Evolutionary conservation across 2,329 filamentous ascomycete genomes (phyloP), one percentile per base, ranked within the genome.

Genomic region (Scedosporium minutisporum): DNA sequence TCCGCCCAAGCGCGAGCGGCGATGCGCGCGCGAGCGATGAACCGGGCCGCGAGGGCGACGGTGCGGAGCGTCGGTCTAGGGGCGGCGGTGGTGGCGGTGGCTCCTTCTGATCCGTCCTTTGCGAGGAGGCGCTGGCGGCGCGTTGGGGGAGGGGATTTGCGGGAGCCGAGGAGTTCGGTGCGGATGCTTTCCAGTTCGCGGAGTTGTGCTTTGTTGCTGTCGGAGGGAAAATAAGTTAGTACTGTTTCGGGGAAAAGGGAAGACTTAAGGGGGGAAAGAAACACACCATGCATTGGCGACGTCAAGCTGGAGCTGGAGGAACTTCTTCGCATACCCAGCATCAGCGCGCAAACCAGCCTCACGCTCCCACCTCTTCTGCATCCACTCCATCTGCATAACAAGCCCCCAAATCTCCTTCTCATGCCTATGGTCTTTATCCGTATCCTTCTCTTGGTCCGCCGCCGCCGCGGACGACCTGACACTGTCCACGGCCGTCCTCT

Each of bases 251-350:
- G 44, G 44, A 44, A n/a, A 57, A 6, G 25, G 60, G 29, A 51
- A 41, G 51, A n/a, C 29, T 38, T 29, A 25, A 3, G 16, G 5
- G 48, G 21, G 44, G 41, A 61, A 18, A 46, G 63, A 64, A 67
- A 87, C 90, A 68, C 87, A 97, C 93, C 93, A 97, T 77, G 91
- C 88, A 70, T 91, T 88, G 69, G 91, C 92, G 69, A 96, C 85
- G 68, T 92, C 86, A 62, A 96, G 85, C 74, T 91, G 87, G 73
- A 91, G 80, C 69, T 87, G 76, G 76, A 97, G 85, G 73, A 91
- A 93, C 67, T 83, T 86, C 81, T 99, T 99, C 66, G 91, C 91
- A 76, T 88, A 96, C 7, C 89, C 90, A 38, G 93, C 84, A 69
- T 93, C 90, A 65, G 83, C 82, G 51, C 95, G 84, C 75, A 97